Evolutionary conservation across 805 yeast species (phyloP).

Genomic region (Metschnikowia peoriensis): DNA sequence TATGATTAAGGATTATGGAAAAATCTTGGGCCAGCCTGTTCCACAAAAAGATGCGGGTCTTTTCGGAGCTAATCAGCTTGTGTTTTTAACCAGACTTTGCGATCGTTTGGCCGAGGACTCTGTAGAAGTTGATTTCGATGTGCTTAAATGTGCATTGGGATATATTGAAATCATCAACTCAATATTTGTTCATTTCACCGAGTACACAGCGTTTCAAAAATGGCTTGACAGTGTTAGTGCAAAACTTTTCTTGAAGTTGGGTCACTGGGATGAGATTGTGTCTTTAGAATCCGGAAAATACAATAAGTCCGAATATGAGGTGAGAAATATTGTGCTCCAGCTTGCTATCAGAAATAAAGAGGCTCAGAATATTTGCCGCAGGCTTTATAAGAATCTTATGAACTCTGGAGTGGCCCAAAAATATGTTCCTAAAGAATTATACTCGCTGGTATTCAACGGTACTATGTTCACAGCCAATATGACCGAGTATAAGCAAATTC

Average conservation of each 20-base stretch:
- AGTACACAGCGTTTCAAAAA: constrained; percentile 21
- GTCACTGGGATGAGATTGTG: constrained; percentile 26
- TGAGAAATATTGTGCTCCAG: constrained; percentile 43
- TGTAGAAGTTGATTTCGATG: constrained; percentile 27
- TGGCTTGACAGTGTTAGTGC: constrained; percentile 22
- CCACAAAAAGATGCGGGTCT: constrained; percentile 25
- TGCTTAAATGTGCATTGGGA: constrained; percentile 36
- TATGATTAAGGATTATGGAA: constrained; percentile 40
- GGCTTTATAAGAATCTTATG: constrained; percentile 43
- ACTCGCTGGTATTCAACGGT: constrained; percentile 44
- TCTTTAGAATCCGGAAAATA: constrained; percentile 15
- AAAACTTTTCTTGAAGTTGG: constrained; percentile 24
- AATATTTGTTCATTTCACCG: constrained; percentile 30
- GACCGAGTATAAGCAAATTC: constrained; percentile 60
- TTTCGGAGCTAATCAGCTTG: constrained; percentile 15
- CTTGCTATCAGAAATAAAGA: constrained; percentile 33
- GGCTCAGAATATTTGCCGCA: constrained; percentile 33
- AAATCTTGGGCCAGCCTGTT: constrained; percentile 29
- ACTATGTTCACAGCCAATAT: constrained; percentile 36
- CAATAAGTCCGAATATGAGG: constrained; percentile 38
- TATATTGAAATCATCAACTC: constrained; percentile 33
- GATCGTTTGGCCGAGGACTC: constrained; percentile 23
- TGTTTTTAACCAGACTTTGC: constrained; percentile 32
- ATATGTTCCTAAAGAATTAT: constrained; percentile 50
- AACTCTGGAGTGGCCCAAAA: constrained; percentile 50